phyloP scores from a whole-genome alignment of 2,329 filamentous ascomycete species.

The Bipolaris oryzae region DNA sequence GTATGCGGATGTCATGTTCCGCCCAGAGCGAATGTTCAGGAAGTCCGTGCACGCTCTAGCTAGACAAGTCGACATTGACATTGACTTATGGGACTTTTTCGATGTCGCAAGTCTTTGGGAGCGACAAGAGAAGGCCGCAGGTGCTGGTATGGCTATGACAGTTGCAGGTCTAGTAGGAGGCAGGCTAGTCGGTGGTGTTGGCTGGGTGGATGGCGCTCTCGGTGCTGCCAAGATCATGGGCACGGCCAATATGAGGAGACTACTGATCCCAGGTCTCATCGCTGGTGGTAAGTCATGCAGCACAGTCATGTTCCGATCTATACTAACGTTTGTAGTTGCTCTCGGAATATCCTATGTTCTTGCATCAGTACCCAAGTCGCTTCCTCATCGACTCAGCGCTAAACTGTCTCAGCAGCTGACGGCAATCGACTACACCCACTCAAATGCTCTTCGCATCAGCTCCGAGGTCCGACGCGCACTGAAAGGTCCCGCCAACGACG shows the following conservation, averaged over 20 bases:
- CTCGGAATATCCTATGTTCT: conserved; percentile 81
- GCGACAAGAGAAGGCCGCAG: conserved; percentile 90
- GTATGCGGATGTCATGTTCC: conserved; percentile 78
- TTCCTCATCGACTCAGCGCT: conserved; percentile 81
- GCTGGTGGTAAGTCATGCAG: conserved; percentile 70
- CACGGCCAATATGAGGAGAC: conserved; percentile 76
- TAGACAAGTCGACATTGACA: conserved; percentile 82
- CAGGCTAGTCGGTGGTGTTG: conserved; percentile 78
- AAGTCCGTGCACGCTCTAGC: conserved; percentile 80
- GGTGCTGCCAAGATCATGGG: conserved; percentile 81
- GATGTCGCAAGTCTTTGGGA: conserved; percentile 83
- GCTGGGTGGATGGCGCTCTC: conserved; percentile 87
- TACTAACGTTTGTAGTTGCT: conserved; percentile 59
- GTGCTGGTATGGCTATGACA: conserved; percentile 93
- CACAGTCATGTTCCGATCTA: not conserved
- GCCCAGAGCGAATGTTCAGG: conserved; percentile 91
- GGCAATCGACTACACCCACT: conserved; percentile 88
- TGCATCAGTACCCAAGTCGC: conserved; percentile 83
- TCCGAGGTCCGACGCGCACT: conserved; percentile 87
- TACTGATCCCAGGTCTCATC: conserved; percentile 81
- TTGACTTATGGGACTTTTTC: conserved; percentile 92
- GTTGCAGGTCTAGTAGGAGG: conserved; percentile 84
- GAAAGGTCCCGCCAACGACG: conserved; percentile 82
- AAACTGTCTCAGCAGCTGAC: conserved; percentile 84
- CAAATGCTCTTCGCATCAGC: conserved; percentile 83